Evolutionary conservation across 768 basidiomycete genomes (phyloP), one percentile per base, ranked within the genome.

Genomic region (Cyclocybe cylindracea): DNA sequence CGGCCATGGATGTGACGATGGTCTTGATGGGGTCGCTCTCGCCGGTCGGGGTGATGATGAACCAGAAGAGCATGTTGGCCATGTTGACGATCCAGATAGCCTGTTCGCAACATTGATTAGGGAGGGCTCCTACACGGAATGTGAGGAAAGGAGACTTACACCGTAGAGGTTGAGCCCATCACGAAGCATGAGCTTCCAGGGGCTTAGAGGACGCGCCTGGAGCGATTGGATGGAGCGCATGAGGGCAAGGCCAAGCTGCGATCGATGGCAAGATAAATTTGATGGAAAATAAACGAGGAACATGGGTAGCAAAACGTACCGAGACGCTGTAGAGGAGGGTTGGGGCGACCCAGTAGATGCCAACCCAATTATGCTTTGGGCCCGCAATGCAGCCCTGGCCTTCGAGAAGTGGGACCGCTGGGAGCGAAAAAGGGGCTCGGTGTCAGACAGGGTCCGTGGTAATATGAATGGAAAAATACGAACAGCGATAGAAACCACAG

Each of bases 341-440:
- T 24, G 89, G 86, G 0, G 81, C 80, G 6, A 87, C 68, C 91
- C 91, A 94, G 76, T 93, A 94, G 57, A 93, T 80, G 42, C 84
- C 91, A 45, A 92, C 87, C 90, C 90, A 93, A 68, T 79, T 84
- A 58, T 79, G 70, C 58, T 84, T 84, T 14, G 91, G 91, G 31
- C 89, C 91, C 4, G 91, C 89, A 54, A 94, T 92, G 70, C 91
- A 94, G 0, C 91, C 91, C 61, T 94, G 91, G 35, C 86, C 87
- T 3, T 67, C 74, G n/a, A 68, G 58, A 29, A 93, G 79, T 24
- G 88, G 87, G 2, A 91, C 87, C 46, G 80, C 87, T 86, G 64
- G 8, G 18, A 31, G 34, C n/a, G 34, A 34, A 46, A 56, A 19
- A 51, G 36, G 24, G 29, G 7, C 38, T 44, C 7, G 18, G 11